phyloP scores from a whole-genome alignment of 352 stramenopile genomes.

The Phytophthora fragariae region DNA sequence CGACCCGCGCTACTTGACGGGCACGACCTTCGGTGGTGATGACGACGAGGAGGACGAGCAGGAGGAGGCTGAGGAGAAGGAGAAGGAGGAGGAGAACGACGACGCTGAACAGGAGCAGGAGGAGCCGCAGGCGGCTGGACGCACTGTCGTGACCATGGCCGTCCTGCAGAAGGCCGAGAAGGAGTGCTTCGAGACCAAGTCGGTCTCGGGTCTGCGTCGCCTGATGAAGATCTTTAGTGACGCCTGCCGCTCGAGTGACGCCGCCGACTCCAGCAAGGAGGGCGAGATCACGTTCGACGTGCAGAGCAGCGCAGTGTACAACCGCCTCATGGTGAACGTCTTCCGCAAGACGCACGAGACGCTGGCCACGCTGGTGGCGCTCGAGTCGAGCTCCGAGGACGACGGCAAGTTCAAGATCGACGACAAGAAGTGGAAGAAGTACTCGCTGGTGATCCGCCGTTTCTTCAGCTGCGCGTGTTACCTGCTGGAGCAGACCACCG shows the following conservation, averaged over 20 bases:
- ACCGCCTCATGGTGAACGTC: conserved; percentile 95
- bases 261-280: conserved; percentile 68
- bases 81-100: conserved; percentile 25
- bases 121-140: conserved; percentile 44
- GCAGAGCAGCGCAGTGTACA: conserved; percentile 94
- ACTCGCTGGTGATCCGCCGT: conserved; percentile 85
- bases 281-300: conserved; percentile 93
- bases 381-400: conserved; percentile 42
- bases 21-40: conserved; percentile 37
- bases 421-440: conserved; percentile 84
- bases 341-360: conserved; percentile 90
- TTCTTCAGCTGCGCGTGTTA: conserved; percentile 95
- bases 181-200: conserved; percentile 90
- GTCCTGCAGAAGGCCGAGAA: conserved; percentile 85
- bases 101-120: conserved; percentile 31
- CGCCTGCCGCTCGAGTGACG: conserved; percentile 93
- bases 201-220: conserved; percentile 88
- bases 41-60: conserved; percentile 33
- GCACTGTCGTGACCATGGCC: conserved; percentile 81
- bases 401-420: conserved; percentile 58
- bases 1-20: conserved; percentile 80
- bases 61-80: conserved; percentile 40
- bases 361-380: conserved; percentile 84
- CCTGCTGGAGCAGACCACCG: conserved; percentile 90
- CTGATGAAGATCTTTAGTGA: conserved; percentile 96